Conservation (phyloP, 202 grass and related monocot genomes). For the Zoysia matrella region DNA sequence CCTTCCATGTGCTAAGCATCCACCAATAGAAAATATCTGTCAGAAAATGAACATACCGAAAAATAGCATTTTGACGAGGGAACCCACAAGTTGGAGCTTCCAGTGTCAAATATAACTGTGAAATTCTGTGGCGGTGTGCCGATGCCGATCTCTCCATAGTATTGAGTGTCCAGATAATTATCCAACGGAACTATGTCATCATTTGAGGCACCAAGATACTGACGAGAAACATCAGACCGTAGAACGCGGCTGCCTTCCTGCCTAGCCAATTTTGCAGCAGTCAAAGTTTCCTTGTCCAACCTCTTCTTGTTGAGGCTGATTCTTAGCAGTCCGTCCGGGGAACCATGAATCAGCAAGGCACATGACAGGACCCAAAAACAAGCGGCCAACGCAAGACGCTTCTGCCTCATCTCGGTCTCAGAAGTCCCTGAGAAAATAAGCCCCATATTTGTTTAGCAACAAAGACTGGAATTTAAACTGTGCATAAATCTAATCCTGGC, state of each 20-base stretch:
- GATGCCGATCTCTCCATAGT: conserved; percentile 67
- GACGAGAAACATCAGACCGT: conserved; percentile 12
- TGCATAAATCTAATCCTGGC: not conserved
- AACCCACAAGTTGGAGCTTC: conserved; percentile 88
- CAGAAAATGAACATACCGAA: conserved; percentile 51
- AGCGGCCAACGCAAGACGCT: conserved; percentile 40
- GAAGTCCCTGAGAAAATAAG: conserved; percentile 23
- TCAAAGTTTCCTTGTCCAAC: conserved; percentile 55
- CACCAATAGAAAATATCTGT: not conserved
- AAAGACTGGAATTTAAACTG: not conserved
- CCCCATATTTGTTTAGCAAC: conserved; percentile 5
- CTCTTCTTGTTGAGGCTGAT: conserved; percentile 64
- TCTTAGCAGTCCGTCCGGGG: conserved; percentile 55
- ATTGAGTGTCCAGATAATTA: conserved; percentile 82
- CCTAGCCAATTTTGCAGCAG: conserved; percentile 55
- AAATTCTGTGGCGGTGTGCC: conserved; percentile 78
- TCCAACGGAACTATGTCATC: conserved; percentile 63
- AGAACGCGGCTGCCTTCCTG: conserved; percentile 24
- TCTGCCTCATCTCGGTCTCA: conserved; percentile 36
- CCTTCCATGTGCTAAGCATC: conserved; percentile 13
- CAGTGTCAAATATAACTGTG: conserved; percentile 80
- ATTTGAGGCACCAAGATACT: conserved; percentile 33
- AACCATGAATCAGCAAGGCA: conserved; percentile 1
- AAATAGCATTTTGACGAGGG: conserved; percentile 86
- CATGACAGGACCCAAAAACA: conserved; percentile 66